Conservation (phyloP, 495 filamentous ascomycete species). For the Saxophila tyrrhenica region DNA sequence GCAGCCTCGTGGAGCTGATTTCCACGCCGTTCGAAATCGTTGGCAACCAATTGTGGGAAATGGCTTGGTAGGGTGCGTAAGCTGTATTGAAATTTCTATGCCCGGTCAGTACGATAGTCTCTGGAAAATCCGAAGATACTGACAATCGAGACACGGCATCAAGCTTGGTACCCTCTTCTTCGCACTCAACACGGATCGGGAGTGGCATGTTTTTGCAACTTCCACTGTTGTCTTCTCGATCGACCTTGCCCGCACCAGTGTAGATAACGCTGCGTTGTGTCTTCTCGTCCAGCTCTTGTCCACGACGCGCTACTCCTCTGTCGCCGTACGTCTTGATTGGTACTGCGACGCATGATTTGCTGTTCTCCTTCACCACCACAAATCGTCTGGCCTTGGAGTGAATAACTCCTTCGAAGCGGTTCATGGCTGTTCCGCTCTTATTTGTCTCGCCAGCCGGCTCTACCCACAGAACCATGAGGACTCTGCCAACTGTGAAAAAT, state of each 20-base stretch:
- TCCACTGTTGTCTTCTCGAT: not conserved
- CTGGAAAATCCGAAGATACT: too few species aligned
- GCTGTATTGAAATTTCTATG: too few species aligned
- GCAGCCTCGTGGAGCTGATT: too few species aligned
- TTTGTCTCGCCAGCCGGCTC: constrained; percentile 18
- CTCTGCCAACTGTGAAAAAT: constrained; percentile 6
- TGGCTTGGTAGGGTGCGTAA: too few species aligned
- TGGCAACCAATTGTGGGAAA: too few species aligned
- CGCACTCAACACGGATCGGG: constrained; percentile 9
- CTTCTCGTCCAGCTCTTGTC: constrained; percentile 17
- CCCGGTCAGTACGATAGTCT: too few species aligned
- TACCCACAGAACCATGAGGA: constrained; percentile 12
- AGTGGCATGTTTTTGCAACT: constrained; percentile 1
- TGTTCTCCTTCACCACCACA: constrained; percentile 18
- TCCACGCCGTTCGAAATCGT: too few species aligned
- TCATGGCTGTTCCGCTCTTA: constrained; percentile 6
- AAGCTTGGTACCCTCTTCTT: not conserved
- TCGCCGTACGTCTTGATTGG: constrained; percentile 21
- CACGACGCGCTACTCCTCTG: constrained; percentile 15
- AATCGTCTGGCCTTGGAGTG: constrained; percentile 22
- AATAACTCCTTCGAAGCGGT: constrained; percentile 7
- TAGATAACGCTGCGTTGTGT: constrained; percentile 23
- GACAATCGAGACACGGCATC: constrained; percentile 33
- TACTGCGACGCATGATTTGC: constrained; percentile 11
- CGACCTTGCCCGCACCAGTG: too few species aligned